Base-by-base conservation (phyloP, 805 yeast genomes). In the Saturnispora serradocipensis region DNA sequence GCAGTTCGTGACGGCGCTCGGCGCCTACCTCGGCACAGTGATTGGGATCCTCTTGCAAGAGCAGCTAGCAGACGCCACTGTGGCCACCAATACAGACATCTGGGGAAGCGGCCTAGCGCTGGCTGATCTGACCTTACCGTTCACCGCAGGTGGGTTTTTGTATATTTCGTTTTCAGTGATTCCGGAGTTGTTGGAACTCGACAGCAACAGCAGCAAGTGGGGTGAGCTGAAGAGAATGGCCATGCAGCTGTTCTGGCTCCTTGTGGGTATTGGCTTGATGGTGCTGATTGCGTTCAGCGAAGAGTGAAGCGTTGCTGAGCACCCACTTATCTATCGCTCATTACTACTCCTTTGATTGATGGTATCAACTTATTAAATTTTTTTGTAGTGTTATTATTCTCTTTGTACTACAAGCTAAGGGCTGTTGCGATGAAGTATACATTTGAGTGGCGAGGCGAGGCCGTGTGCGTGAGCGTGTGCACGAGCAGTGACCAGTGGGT, bases 151-250 rank as follows among this genome's bases (percentile, higher is more conserved):
- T 55, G 86, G 87, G 6, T 81, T 85, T 60, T 63, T 85, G 24
- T 85, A 85, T 61, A 82, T 85, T 55, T 87, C 86, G 7, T 82
- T 83, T 22, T 84, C 86, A 44, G 84, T 85, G n/a, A 77, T 85
- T 38, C 91, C 93, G 1, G 88, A 84, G 59, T 64, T 85, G 22
- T 65, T 85, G 44, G 82, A 77, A 58, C 57, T 75, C 3, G 67
- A 65, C 18, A 54, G 56, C 4, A 65, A 64, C 6, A 64, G 67
- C 16, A 58, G 73, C 11, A 71, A 73, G 56, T 48, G 53, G 7
- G 62, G 67, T 32, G 82, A 75, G 55, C 39, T 71, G 6, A 48
- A 57, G 32, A 72, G 67, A 44, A 76, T 75, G 39, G 4, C 71
- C 3, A 60, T 64, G 3, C 88, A 84, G 61, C 56, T 81, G 39